These are phyloP conservation scores for Acacia crassicarpa DNA, from an alignment of 306 rosid species.

Conservation along the genomic window DNA sequence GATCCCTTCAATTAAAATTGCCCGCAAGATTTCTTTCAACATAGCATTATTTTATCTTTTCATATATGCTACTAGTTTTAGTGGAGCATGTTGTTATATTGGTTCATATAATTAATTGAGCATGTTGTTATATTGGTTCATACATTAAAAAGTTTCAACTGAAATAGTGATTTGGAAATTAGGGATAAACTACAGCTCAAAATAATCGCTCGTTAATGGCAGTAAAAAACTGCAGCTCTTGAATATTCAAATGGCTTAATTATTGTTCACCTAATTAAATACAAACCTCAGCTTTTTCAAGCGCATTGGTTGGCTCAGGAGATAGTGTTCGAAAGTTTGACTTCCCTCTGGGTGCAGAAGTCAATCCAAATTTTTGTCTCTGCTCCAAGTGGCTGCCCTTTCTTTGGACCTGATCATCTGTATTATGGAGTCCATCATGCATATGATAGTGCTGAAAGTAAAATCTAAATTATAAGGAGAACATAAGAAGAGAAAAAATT, in stretches of 20 bases:
- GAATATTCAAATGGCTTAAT: conserved; percentile 3
- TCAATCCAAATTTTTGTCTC: conserved; percentile 83
- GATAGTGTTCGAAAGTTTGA: conserved; percentile 44
- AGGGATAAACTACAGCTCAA: background rate
- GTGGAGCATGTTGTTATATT: background rate
- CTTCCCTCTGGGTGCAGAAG: conserved; percentile 50
- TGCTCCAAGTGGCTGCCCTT: conserved; percentile 67
- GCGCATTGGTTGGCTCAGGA: conserved; percentile 54
- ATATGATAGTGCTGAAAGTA: background rate
- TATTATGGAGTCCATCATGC: conserved; percentile 31
- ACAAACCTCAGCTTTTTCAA: conserved; percentile 90
- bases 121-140: background rate
- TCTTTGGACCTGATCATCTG: conserved; percentile 53
- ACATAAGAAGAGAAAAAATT: background rate
- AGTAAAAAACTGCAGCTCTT: background rate
- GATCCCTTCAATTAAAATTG: background rate
- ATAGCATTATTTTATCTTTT: background rate
- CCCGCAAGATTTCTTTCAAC: background rate
- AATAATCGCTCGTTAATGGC: background rate
- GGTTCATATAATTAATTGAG: background rate
- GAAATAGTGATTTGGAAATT: background rate
- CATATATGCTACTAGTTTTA: background rate
- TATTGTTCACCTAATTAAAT: conserved; percentile 18
- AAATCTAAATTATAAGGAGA: conserved; percentile 1
- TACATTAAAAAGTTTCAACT: too few relatives aligned